Base-by-base conservation (phyloP, 2,329 filamentous ascomycete genomes). In the Neoascochyta sp. region DNA sequence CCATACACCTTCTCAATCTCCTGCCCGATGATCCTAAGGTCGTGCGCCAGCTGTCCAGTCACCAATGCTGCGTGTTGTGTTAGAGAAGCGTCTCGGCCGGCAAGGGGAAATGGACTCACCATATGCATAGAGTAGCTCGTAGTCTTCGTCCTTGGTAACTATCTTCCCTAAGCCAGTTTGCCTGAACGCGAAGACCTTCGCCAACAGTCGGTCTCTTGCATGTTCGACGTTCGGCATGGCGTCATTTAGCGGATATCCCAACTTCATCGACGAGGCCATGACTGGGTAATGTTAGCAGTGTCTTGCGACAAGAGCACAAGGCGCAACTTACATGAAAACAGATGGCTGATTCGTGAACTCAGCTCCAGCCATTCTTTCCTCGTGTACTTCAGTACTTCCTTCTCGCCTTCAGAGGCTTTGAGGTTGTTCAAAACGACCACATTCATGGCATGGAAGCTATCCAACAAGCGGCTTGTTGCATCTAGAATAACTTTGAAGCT, bases 371-470 rank as follows among this genome's bases (percentile, higher is more conserved):
- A 78, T 63, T 98, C 90, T 7, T 77, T 70, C 4, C 78, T 74
- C 1, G 92, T 96, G 58, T 85, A 88, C 41, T 77, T 74, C 20
- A 98, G 68, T 20, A 96, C 74, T 7, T 83, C 81, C 33, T 82
- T 79, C 65, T 96, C 90, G 4, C 90, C 89, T 15, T 82, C 76
- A 3, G 81, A 87, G 1, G 86, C 76, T 20, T 76, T 75, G 8
- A 81, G 70, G 36, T 90, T 85, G 52, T 89, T 90, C 54, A 84
- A 75, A 20, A 94, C 88, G 41, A 95, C 81, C 8, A 95, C 78
- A 42, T 90, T 93, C 86, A 98, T 95, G 29, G 89, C 87, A 55
- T 96, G 89, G 62, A 98, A 95, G 20, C 86, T 83, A 62, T 95
- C 89, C 4, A 96, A 78, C 64, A 95, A 86, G 29, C 83, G 80